phyloP scores from a whole-genome alignment of 1,284 basidiomycete species.

The Ceratobasidium theobromae region DNA sequence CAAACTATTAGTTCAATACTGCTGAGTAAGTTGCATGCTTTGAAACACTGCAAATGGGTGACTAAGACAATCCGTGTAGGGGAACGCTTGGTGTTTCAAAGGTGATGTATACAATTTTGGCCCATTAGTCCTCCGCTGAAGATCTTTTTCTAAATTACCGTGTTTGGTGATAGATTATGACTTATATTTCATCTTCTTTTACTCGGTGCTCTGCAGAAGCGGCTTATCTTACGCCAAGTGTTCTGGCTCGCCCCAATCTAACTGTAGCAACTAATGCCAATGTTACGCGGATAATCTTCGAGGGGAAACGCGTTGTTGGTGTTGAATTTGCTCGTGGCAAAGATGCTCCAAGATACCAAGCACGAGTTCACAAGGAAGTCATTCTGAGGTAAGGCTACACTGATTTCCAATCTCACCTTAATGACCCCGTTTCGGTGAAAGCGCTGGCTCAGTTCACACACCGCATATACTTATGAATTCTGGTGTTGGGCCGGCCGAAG shows the following conservation, averaged over 20 bases:
- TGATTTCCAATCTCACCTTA: too few species aligned
- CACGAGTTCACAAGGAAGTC: conserved; percentile 57
- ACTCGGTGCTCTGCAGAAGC: conserved; percentile 49
- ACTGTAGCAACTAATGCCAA: conserved; percentile 56
- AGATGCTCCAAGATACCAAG: conserved; percentile 45
- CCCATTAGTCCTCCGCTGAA: too few species aligned
- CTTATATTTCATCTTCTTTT: conserved; percentile 6
- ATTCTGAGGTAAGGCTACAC: conserved; percentile 49
- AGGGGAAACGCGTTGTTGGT: conserved; percentile 52
- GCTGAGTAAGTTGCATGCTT: conserved; percentile 32
- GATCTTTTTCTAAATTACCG: too few species aligned
- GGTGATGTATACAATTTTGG: too few species aligned
- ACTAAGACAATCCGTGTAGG: too few species aligned
- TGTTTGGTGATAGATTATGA: conserved; percentile 2
- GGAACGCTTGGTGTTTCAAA: conserved; percentile 56
- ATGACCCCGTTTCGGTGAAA: too few species aligned
- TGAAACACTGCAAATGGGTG: not conserved
- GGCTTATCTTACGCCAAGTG: conserved; percentile 63
- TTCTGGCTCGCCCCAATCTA: conserved; percentile 62
- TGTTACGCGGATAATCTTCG: conserved; percentile 53
- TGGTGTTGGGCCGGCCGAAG: conserved; percentile 60
- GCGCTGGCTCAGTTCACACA: conserved; percentile 51
- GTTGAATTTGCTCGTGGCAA: conserved; percentile 56
- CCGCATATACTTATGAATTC: conserved; percentile 57
- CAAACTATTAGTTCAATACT: conserved; percentile 52